Percentiles rank a stretch among this genome's conserved stretches.
Conservation (phyloP, 305 asterid genomes). For the Fraxinus nigra region DNA sequence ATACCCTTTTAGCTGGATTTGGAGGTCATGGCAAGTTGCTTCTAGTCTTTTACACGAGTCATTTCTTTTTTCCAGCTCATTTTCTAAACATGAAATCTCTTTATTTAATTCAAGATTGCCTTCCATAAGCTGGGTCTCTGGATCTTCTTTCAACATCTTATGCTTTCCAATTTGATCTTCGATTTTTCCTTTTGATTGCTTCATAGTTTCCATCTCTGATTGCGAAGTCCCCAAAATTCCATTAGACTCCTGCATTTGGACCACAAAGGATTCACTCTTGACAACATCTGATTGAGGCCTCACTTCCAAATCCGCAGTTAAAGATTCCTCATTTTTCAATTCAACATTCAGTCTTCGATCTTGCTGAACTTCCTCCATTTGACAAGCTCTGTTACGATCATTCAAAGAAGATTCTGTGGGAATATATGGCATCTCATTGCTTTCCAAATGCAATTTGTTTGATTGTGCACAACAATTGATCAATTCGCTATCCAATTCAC, state of each 20-base stretch:
- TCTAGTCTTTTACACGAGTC: slow-evolving; percentile 30
- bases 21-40: slow-evolving; percentile 36
- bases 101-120: slow-evolving; percentile 41
- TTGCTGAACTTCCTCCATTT: slow-evolving; percentile 34
- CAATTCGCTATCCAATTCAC: slow-evolving; percentile 48
- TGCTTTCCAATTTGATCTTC: slow-evolving; percentile 35
- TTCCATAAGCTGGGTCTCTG: slow-evolving; percentile 31
- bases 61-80: slow-evolving; percentile 31
- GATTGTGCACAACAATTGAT: slow-evolving; percentile 36
- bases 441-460: slow-evolving; percentile 27
- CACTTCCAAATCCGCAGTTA: slow-evolving; percentile 31
- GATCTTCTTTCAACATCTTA: slow-evolving; percentile 39
- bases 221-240: slow-evolving; percentile 35
- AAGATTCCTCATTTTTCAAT: slow-evolving; percentile 29
- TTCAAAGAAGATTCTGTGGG: slow-evolving; percentile 25
- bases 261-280: slow-evolving; percentile 34
- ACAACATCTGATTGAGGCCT: slow-evolving; percentile 32
- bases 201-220: slow-evolving; percentile 30
- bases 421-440: slow-evolving; percentile 24
- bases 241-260: slow-evolving; percentile 48
- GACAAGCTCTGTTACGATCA: slow-evolving; percentile 23
- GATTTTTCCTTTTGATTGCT: slow-evolving; percentile 31
- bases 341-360: slow-evolving; percentile 26
- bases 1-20: slow-evolving; percentile 49
- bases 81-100: slow-evolving; percentile 32